Evolutionary conservation across 176 grass and related monocot species (phyloP).

Genomic region (Bromus sterilis): DNA sequence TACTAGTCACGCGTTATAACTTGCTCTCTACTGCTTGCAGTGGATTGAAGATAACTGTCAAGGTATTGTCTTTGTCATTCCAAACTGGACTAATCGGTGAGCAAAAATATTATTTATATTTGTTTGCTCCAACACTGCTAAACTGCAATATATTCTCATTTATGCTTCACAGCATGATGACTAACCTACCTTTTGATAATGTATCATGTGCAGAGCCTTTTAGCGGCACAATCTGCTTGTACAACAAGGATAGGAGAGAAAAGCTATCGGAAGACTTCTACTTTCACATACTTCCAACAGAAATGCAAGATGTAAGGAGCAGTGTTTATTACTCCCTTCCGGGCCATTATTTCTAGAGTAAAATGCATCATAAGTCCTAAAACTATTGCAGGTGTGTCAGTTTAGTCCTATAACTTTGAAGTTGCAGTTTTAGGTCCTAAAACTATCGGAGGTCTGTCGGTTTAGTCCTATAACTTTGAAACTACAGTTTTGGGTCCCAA

Average conservation of each 20-base stretch:
- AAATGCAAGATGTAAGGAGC: conserved; percentile 81
- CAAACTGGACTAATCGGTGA: conserved; percentile 95
- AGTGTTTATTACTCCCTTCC: not conserved
- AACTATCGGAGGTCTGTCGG: no score
- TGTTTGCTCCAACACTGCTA: conserved; percentile 11
- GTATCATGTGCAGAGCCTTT: conserved; percentile 69
- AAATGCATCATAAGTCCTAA: no score
- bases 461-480: no score
- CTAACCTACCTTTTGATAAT: conserved; percentile 14
- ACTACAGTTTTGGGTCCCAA: no score
- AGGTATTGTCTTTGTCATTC: conserved; percentile 94
- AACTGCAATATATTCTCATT: not conserved
- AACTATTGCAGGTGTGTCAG: no score
- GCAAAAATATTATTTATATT: conserved; percentile 22
- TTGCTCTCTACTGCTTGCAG: conserved; percentile 39
- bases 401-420: no score
- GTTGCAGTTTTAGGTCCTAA: no score
- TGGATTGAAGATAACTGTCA: conserved; percentile 95
- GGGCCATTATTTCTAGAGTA: not conserved
- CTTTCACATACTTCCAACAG: conserved; percentile 74
- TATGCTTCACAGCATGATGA: not conserved
- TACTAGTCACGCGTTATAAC: conserved; percentile 26
- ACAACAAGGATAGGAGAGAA: conserved; percentile 95
- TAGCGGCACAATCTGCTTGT: conserved; percentile 96
- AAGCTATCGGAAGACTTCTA: conserved; percentile 94